phyloP scores from a whole-genome alignment of 2,329 filamentous ascomycete species.

The Tolypocladium guangdongense region DNA sequence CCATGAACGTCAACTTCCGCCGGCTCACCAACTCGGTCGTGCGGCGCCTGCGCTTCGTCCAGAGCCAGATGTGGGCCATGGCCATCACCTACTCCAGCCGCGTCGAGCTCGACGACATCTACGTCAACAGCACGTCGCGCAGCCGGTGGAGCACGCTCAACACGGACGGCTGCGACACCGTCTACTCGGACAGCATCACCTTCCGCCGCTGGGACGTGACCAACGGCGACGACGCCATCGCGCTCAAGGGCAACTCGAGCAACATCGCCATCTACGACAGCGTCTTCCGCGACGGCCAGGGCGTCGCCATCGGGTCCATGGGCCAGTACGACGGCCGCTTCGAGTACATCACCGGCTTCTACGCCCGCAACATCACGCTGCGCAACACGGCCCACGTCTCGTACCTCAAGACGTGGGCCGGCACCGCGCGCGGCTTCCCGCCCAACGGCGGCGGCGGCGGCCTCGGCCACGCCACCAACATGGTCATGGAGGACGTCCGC shows the following conservation, averaged over 20 bases:
- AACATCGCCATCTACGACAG: slow-evolving; percentile 40
- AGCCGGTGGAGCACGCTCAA: slow-evolving; percentile 22
- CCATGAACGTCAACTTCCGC: slow-evolving; percentile 37
- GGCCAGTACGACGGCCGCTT: slow-evolving; percentile 39
- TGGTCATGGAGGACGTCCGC: slow-evolving; percentile 19
- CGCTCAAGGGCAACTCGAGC: slow-evolving; percentile 43
- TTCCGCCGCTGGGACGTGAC: slow-evolving; percentile 38
- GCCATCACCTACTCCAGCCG: slow-evolving; percentile 36
- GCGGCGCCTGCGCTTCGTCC: slow-evolving; percentile 36
- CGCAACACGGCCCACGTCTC: slow-evolving; percentile 33
- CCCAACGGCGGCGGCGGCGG: slow-evolving; percentile 50
- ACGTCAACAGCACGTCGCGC: slow-evolving; percentile 36
- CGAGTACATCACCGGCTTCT: slow-evolving; percentile 39
- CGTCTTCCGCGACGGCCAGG: slow-evolving; percentile 36
- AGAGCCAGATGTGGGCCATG: slow-evolving; percentile 52
- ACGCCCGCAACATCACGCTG: slow-evolving; percentile 33
- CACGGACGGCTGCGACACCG: slow-evolving; percentile 38
- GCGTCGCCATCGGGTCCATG: slow-evolving; percentile 46
- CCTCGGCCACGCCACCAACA: slow-evolving; percentile 26
- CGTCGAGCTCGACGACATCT: slow-evolving; percentile 37
- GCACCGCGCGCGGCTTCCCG: slow-evolving; percentile 35
- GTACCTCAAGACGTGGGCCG: slow-evolving; percentile 52
- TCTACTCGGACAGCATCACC: slow-evolving; percentile 39
- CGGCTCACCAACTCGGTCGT: slow-evolving; percentile 36
- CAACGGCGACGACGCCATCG: slow-evolving; percentile 43